Evolutionary conservation across 1,139 yeast species (phyloP).

Genomic region (Trichomonascaceae sp.): DNA sequence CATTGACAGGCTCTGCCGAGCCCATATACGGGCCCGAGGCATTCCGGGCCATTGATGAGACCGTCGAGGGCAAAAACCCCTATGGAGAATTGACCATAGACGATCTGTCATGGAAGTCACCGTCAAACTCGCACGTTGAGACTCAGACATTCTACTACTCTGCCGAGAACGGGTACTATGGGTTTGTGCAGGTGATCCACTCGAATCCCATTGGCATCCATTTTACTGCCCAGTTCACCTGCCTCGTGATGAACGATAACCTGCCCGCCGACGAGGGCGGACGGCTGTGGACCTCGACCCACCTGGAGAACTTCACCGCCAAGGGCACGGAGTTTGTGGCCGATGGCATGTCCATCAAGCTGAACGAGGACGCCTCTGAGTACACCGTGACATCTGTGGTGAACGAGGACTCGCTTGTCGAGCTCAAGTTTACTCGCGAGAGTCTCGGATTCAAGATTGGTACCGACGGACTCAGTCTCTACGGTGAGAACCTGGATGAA

Average conservation of each 20-base stretch:
- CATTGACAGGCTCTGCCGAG: slow-evolving; percentile 93
- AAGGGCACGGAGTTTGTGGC: slow-evolving; percentile 79
- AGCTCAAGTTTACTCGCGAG: slow-evolving; percentile 49
- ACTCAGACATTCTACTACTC: slow-evolving; percentile 87
- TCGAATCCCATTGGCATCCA: slow-evolving; percentile 82
- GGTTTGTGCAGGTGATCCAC: slow-evolving; percentile 90
- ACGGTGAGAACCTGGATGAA: slow-evolving; percentile 59
- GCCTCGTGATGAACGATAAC: slow-evolving; percentile 50
- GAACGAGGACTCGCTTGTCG: slow-evolving; percentile 59
- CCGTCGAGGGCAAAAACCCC: slow-evolving; percentile 43
- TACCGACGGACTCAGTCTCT: slow-evolving; percentile 67
- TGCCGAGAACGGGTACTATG: slow-evolving; percentile 48
- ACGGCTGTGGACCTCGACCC: slow-evolving; percentile 77
- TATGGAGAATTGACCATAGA: slow-evolving; percentile 40
- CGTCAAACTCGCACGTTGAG: slow-evolving; percentile 80
- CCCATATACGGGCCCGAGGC: slow-evolving; percentile 93
- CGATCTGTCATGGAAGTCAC: slow-evolving; percentile 67
- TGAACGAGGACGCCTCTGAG: slow-evolving; percentile 40
- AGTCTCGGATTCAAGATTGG: slow-evolving; percentile 80
- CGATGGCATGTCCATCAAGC: slow-evolving; percentile 40
- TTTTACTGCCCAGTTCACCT: slow-evolving; percentile 91
- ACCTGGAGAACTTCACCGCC: slow-evolving; percentile 63
- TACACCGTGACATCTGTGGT: slow-evolving; percentile 57
- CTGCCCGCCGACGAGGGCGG: slow-evolving; percentile 29
- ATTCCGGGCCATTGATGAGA: slow-evolving; percentile 65